Conservation (phyloP, 176 grass and related monocot genomes). For the Eleusine coracana region DNA sequence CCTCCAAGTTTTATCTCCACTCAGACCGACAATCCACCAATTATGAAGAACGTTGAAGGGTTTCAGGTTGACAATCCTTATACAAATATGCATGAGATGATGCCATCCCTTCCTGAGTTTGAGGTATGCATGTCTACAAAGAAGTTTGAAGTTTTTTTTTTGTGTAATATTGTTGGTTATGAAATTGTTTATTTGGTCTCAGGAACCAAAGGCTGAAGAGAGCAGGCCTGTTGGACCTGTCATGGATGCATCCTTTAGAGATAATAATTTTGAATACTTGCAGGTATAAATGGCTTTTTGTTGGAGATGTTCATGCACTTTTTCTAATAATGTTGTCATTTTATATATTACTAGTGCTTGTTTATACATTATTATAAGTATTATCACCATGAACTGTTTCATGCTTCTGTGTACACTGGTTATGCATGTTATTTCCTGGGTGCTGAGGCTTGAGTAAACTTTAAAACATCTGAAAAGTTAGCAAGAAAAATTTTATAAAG, state of each 20-base stretch:
- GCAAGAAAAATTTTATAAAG: neutral
- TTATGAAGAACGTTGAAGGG: slow-evolving; percentile 53
- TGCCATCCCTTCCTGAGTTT: slow-evolving; percentile 62
- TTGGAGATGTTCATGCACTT: slow-evolving; percentile 36
- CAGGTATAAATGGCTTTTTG: slow-evolving; percentile 64
- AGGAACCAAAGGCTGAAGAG: slow-evolving; percentile 78
- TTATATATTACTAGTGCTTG: slow-evolving; percentile 15
- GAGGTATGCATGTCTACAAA: slow-evolving; percentile 64
- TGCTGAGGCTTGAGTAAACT: slow-evolving; percentile 12
- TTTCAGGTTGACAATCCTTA: slow-evolving; percentile 91
- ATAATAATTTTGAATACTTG: slow-evolving; percentile 87
- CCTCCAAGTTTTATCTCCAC: slow-evolving; percentile 53
- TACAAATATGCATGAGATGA: slow-evolving; percentile 68
- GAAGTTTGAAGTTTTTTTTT: neutral
- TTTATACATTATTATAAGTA: slow-evolving; percentile 20
- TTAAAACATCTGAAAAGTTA: neutral
- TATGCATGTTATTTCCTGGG: slow-evolving; percentile 17
- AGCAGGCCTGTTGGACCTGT: slow-evolving; percentile 52
- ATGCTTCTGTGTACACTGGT: neutral
- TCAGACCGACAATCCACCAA: slow-evolving; percentile 39
- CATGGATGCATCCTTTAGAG: slow-evolving; percentile 64
- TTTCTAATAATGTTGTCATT: slow-evolving; percentile 19
- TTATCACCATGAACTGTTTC: neutral
- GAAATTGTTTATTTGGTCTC: slow-evolving; percentile 31
- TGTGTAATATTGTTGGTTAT: slow-evolving; percentile 11